Evolutionary conservation across 768 basidiomycete species (phyloP).

Genomic region (Lactarius sp.): DNA sequence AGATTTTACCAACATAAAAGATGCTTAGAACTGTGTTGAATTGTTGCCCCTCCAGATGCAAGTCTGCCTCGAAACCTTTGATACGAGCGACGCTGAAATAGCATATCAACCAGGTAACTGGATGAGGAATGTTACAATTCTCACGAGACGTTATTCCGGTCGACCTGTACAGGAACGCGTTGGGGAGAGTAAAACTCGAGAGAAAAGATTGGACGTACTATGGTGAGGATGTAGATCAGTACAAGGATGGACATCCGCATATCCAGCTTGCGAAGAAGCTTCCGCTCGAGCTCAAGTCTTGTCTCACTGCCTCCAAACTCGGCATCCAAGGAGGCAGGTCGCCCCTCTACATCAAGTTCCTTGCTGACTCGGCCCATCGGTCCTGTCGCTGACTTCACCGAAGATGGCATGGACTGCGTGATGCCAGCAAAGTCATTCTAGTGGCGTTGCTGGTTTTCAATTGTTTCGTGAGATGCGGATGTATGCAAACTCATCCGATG

Average conservation of each 20-base stretch:
- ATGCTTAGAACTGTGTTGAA: constrained; percentile 66
- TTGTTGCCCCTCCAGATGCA: constrained; percentile 54
- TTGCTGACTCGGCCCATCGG: not conserved
- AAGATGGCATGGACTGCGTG: constrained; percentile 21
- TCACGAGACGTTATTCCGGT: constrained; percentile 67
- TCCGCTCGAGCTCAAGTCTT: constrained; percentile 39
- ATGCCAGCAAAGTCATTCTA: too few species aligned
- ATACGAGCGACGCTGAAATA: constrained; percentile 59
- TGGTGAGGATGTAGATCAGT: constrained; percentile 45
- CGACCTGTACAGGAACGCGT: constrained; percentile 41
- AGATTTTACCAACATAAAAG: constrained; percentile 65
- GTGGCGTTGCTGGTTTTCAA: not conserved
- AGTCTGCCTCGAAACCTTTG: constrained; percentile 65
- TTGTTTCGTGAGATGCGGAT: too few species aligned
- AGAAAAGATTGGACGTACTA: constrained; percentile 30
- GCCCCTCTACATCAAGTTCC: not conserved
- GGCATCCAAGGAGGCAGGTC: constrained; percentile 1
- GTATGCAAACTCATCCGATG: too few species aligned
- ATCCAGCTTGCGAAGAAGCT: constrained; percentile 42
- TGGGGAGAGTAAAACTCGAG: not conserved
- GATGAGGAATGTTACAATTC: constrained; percentile 20
- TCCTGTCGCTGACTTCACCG: constrained; percentile 1
- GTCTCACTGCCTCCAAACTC: constrained; percentile 38
- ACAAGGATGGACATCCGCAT: constrained; percentile 41
- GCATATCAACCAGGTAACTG: not conserved